Evolutionary conservation across 805 yeast genomes (phyloP).

Genomic region (Candida nemodendra): DNA sequence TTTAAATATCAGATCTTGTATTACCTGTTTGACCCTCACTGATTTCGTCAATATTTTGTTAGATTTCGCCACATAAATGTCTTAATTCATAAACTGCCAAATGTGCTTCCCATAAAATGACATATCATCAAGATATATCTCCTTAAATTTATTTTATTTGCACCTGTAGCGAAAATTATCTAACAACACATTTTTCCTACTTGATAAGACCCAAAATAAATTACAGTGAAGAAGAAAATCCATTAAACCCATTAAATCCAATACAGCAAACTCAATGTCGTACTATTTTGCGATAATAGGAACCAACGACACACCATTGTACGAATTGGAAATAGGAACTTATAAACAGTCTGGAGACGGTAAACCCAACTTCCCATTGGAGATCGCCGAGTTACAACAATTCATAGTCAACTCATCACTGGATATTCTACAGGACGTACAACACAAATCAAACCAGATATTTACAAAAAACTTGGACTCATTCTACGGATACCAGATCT

Average conservation of each 20-base stretch:
- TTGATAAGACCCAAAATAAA: no score
- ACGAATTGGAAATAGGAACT: conserved; percentile 83
- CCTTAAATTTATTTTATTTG: no score
- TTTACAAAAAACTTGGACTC: conserved; percentile 80
- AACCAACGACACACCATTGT: conserved; percentile 79
- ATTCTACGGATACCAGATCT: conserved; percentile 78
- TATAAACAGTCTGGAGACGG: conserved; percentile 69
- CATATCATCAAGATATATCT: neutral
- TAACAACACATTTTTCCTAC: no score
- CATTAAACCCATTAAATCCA: no score
- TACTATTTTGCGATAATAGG: conserved; percentile 89
- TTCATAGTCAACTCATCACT: conserved; percentile 85
- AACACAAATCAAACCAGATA: conserved; percentile 67
- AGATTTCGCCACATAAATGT: no score
- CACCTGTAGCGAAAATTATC: no score
- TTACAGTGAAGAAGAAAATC: no score
- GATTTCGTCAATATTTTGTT: no score
- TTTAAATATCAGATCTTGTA: neutral
- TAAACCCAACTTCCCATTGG: conserved; percentile 58
- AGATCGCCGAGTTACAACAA: conserved; percentile 77
- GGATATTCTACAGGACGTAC: conserved; percentile 88
- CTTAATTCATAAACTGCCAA: no score
- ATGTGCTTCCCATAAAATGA: no score
- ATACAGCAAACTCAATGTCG: no score
- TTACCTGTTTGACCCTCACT: no score